Percentiles rank a stretch among this genome's conserved stretches.
Conservation (phyloP, 2,329 filamentous ascomycete species). For the Cadophora luteo-olivacea region DNA sequence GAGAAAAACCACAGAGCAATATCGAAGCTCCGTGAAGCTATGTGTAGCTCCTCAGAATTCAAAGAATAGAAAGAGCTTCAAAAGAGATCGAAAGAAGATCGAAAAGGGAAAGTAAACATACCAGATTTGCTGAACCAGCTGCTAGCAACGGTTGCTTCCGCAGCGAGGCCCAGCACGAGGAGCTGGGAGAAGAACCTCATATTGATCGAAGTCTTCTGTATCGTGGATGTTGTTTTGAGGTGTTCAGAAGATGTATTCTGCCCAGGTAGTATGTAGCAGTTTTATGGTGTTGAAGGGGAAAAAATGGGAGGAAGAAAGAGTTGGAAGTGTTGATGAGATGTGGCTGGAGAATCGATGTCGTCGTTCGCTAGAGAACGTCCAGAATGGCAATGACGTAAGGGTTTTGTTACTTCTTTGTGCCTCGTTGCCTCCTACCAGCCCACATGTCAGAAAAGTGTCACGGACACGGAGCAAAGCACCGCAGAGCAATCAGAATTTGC, state of each 20-base stretch:
- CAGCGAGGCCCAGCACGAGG: constrained; percentile 74
- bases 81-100: constrained; percentile 17
- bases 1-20: not conserved
- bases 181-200: constrained; percentile 82
- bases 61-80: too few species aligned
- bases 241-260: constrained; percentile 12
- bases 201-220: constrained; percentile 40
- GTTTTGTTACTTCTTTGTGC: not conserved
- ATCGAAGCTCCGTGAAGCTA: constrained; percentile 12
- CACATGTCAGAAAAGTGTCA: not conserved
- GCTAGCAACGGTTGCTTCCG: constrained; percentile 73
- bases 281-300: constrained; percentile 10
- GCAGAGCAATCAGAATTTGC: not conserved
- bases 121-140: constrained; percentile 88
- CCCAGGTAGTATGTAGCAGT: constrained; percentile 16
- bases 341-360: constrained; percentile 18
- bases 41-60: too few species aligned
- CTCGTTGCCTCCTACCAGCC: not conserved
- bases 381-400: constrained; percentile 20
- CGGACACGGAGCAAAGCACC: not conserved
- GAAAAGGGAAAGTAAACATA: constrained; percentile 54
- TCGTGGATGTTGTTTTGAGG: too few species aligned
- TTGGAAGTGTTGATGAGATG: constrained; percentile 6
- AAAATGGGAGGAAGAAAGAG: not conserved
- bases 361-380: constrained; percentile 15